Percentiles rank a stretch among this genome's conserved stretches.
These are phyloP conservation scores for Warburgia ugandensis DNA, from an alignment of 164 flowering plant genomes.

Conservation along the genomic window DNA sequence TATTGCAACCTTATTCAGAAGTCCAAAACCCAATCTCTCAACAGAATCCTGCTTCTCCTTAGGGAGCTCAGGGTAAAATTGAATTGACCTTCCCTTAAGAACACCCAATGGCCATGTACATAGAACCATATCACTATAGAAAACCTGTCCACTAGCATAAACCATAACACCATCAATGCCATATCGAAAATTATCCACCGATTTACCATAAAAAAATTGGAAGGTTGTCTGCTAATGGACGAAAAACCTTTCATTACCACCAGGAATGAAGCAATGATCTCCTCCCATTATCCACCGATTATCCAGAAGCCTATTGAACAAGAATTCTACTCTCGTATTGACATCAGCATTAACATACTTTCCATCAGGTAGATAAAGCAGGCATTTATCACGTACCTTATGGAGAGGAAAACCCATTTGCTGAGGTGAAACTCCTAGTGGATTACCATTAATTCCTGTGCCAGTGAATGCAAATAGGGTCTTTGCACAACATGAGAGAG, in stretches of 20 bases:
- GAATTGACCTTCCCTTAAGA: conserved; percentile 65
- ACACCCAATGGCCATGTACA: conserved; percentile 97
- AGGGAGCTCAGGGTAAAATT: conserved; percentile 87
- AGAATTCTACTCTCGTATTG: conserved; percentile 70
- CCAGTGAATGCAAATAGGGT: conserved; percentile 54
- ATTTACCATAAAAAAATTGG: conserved; percentile 64
- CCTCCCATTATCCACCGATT: conserved; percentile 99
- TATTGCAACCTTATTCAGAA: conserved; percentile 89
- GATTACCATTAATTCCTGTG: conserved; percentile 99
- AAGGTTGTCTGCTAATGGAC: conserved; percentile 70
- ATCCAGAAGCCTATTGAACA: conserved; percentile 78
- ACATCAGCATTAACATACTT: conserved; percentile 58
- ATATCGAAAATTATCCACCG: conserved; percentile 61
- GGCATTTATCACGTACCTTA: conserved; percentile 96
- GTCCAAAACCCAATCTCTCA: conserved; percentile 77
- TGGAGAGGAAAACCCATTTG: conserved; percentile 85
- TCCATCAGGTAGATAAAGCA: conserved; percentile 85
- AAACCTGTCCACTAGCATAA: conserved; percentile 66
- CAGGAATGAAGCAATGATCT: conserved; percentile 96
- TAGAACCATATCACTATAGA: conserved; percentile 76
- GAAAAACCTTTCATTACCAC: conserved; percentile 83
- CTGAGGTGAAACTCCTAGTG: conserved; percentile 85
- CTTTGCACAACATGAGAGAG: too few relatives aligned
- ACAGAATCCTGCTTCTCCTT: conserved; percentile 78
- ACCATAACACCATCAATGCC: conserved; percentile 82